phyloP scores from a whole-genome alignment of 495 filamentous ascomycete genomes.

The Mycothermus thermophilus region DNA sequence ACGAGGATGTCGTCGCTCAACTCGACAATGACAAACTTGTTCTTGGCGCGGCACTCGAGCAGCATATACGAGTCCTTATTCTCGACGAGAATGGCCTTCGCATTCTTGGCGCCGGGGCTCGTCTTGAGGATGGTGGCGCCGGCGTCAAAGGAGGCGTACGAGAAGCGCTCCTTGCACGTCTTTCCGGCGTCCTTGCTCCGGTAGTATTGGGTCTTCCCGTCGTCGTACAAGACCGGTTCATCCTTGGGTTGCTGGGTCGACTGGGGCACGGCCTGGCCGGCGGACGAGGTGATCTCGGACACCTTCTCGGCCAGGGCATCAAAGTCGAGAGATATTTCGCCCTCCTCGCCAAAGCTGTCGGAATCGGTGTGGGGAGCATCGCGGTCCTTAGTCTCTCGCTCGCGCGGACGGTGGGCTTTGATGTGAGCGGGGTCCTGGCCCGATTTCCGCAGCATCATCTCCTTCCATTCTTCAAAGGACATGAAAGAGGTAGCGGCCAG shows the following conservation, averaged over 20 bases:
- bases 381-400: no score
- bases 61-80: constrained; percentile 99
- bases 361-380: constrained; percentile 14
- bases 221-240: constrained; percentile 31
- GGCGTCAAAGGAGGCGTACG: constrained; percentile 93
- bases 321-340: constrained; percentile 85
- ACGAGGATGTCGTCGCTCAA: constrained; percentile 80
- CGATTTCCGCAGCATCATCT: constrained; percentile 74
- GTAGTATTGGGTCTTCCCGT: constrained; percentile 37
- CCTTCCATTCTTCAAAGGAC: constrained; percentile 98
- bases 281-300: constrained; percentile 21
- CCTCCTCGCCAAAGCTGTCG: constrained; percentile 62
- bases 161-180: constrained; percentile 81
- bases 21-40: constrained; percentile 88
- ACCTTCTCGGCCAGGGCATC: constrained; percentile 40
- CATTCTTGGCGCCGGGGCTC: constrained; percentile 66
- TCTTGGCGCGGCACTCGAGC: constrained; percentile 70
- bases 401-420: constrained; percentile 34
- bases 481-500: constrained; percentile 79
- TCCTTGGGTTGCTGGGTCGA: constrained; percentile 27
- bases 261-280: constrained; percentile 18
- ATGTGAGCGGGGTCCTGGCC: constrained; percentile 73
- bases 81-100: constrained; percentile 78
- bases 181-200: constrained; percentile 85
- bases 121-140: constrained; percentile 89